These are phyloP conservation scores for Polyporus arcularius DNA, from an alignment of 768 basidiomycete species.

Conservation along the genomic window DNA sequence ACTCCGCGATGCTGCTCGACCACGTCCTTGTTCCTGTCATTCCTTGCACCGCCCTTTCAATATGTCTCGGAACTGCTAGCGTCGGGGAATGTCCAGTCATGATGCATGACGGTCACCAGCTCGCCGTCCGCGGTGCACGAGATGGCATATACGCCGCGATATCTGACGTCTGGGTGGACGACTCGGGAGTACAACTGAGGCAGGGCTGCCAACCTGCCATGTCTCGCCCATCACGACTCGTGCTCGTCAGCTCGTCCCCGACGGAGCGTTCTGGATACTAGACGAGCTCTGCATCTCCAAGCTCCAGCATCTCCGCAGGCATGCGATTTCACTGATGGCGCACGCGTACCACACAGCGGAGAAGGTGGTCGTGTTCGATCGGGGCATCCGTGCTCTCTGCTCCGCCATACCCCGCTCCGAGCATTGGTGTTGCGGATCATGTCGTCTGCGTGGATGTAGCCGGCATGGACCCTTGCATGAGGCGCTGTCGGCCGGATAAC, in stretches of 20 bases:
- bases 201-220: constrained; percentile 7
- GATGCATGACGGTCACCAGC: too few species aligned
- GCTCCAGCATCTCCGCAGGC: not conserved
- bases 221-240: not conserved
- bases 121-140: too few species aligned
- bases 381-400: constrained; percentile 3
- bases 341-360: too few species aligned
- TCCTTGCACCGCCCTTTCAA: too few species aligned
- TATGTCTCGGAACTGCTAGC: too few species aligned
- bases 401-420: not conserved
- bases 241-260: not conserved
- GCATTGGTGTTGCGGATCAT: not conserved
- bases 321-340: constrained; percentile 3
- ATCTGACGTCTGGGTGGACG: too few species aligned
- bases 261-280: constrained; percentile 10
- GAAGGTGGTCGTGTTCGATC: too few species aligned
- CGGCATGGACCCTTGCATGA: constrained; percentile 4
- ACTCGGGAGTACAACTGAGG: constrained; percentile 7
- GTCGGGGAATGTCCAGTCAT: too few species aligned
- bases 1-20: too few species aligned
- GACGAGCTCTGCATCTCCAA: constrained; percentile 5
- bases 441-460: not conserved
- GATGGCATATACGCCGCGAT: too few species aligned
- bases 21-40: too few species aligned
- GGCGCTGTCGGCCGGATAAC: not conserved